phyloP scores from a whole-genome alignment of 768 basidiomycete species.

The Russula earlei region DNA sequence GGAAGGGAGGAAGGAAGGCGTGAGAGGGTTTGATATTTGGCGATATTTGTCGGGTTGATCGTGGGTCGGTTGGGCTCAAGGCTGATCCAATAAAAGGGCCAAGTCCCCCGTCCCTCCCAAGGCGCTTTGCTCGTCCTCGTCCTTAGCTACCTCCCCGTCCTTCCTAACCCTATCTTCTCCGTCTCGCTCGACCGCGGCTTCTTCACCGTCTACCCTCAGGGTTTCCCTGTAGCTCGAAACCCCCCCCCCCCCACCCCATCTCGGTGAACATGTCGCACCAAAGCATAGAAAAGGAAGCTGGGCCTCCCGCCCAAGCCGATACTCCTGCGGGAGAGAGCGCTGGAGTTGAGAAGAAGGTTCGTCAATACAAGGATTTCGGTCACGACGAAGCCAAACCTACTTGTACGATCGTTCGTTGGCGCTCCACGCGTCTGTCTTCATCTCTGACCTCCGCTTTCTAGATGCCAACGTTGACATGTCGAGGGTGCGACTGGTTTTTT shows the following conservation, averaged over 20 bases:
- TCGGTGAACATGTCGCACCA: slow-evolving; percentile 29
- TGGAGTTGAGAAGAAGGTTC: slow-evolving; percentile 42
- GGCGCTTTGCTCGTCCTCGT: neutral
- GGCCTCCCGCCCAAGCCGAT: slow-evolving; percentile 39
- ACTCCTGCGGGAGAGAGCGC: slow-evolving; percentile 26
- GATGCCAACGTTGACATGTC: slow-evolving; percentile 87
- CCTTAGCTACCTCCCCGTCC: slow-evolving; percentile 19
- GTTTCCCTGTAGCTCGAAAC: slow-evolving; percentile 6
- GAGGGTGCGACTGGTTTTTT: slow-evolving; percentile 33
- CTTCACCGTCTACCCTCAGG: slow-evolving; percentile 8
- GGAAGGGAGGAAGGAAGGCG: neutral
- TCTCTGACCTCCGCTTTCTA: slow-evolving; percentile 24
- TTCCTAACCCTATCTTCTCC: slow-evolving; percentile 20
- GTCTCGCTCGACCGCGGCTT: slow-evolving; percentile 20
- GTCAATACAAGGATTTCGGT: slow-evolving; percentile 82
- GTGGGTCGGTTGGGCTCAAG: neutral
- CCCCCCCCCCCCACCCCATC: neutral
- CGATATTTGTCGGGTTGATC: slow-evolving; percentile 8
- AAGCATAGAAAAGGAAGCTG: slow-evolving; percentile 58
- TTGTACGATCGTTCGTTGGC: slow-evolving; percentile 38
- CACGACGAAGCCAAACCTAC: slow-evolving; percentile 60
- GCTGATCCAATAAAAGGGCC: neutral
- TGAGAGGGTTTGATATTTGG: slow-evolving; percentile 4
- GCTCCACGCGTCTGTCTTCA: slow-evolving; percentile 12
- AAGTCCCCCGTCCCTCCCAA: neutral